Evolutionary conservation across 805 yeast species (phyloP).

Genomic region (Clavispora vitiphila): DNA sequence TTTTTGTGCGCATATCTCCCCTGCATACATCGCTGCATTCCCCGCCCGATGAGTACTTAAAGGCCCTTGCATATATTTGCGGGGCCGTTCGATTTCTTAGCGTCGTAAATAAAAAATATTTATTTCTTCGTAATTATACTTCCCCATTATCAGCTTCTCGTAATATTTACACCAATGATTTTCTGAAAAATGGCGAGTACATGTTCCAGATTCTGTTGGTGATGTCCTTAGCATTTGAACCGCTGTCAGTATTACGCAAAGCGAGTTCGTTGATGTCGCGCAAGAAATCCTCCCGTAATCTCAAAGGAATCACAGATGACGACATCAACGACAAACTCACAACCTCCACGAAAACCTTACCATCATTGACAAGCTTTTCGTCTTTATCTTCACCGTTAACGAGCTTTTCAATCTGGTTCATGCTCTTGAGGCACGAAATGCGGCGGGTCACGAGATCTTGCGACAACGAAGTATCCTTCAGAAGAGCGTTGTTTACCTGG

Average conservation of each 20-base stretch:
- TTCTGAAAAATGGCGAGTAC: constrained; percentile 40
- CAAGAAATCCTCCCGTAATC: constrained; percentile 49
- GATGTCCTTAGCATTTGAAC: constrained; percentile 37
- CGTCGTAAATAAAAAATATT: too few species aligned
- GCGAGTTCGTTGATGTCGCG: constrained; percentile 58
- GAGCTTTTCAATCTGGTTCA: constrained; percentile 59
- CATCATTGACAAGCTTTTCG: constrained; percentile 25
- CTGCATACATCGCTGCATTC: too few species aligned
- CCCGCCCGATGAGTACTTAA: too few species aligned
- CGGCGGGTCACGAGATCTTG: constrained; percentile 26
- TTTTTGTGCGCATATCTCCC: too few species aligned
- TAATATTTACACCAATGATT: neutral
- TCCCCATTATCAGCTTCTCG: too few species aligned
- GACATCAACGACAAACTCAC: constrained; percentile 52
- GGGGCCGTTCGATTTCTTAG: too few species aligned
- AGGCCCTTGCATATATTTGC: too few species aligned
- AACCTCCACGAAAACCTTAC: constrained; percentile 63
- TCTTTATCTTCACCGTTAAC: constrained; percentile 20
- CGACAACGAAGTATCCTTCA: constrained; percentile 26
- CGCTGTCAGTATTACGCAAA: constrained; percentile 27
- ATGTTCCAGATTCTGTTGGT: constrained; percentile 59
- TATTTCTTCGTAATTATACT: neutral
- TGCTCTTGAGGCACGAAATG: constrained; percentile 33
- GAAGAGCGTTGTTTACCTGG: constrained; percentile 31
- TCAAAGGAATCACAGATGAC: constrained; percentile 44